Base-by-base conservation (phyloP, 2,329 filamentous ascomycete genomes). In the Didymella pinodella region DNA sequence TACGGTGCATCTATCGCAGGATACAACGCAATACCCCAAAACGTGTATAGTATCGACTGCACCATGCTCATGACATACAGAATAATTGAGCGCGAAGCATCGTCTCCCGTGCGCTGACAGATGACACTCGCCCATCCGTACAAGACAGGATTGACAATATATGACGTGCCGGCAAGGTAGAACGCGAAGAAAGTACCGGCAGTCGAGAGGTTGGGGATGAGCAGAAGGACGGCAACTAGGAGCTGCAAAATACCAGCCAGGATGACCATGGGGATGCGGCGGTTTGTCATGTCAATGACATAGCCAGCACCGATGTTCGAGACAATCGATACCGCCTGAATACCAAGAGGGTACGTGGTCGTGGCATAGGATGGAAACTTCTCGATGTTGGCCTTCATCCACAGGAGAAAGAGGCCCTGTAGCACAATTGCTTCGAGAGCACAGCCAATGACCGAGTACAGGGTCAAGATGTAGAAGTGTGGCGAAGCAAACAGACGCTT, bases 271-370 rank as follows among this genome's bases (percentile, higher is more conserved):
- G 75, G 75, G 10, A 76, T 65, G 29, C 71, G 72, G 3, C 65
- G 64, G 22, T 74, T 71, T 0, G 78, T 79, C 22, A 70, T 67
- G 48, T 80, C 77, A 54, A 79, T 79, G 22, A 76, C 66, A 48
- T 75, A 69, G 18, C 75, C 77, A 25, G 75, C 76, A 2, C 72
- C 63, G 12, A 78, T 70, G 44, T 77, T 77, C 7, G 84, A 85
- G 0, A 83, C 72, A 34, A 87, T 87, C 2, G 84, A 85, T 0
- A 83, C 81, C 0, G 84, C 85, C 0, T 85, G 81, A 0, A 87
- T 82, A 2, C 84, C 85, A 0, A 85, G 82, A 0, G 85, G 84
- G 48, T 86, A 86, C 63, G 85, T 83, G 65, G 86, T 87, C 11
- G 83, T 78, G 62, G 86, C 82, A 0, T 78, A 48, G 0, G 85